These are phyloP conservation scores for Cunninghamia lanceolata DNA, from an alignment of 75 land plant genomes.

Conservation along the genomic window DNA sequence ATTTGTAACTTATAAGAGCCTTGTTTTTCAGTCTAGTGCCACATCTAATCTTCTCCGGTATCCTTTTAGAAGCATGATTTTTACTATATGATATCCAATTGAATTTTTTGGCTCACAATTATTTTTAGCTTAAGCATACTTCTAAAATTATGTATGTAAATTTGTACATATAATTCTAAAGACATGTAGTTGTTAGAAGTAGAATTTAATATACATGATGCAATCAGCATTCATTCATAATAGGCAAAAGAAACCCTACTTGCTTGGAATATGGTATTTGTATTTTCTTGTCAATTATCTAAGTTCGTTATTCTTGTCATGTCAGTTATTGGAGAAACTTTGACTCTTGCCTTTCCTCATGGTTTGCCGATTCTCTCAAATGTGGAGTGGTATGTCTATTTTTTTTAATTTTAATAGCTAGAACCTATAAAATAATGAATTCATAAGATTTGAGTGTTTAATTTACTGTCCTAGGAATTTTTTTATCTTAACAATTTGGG, in stretches of 20 bases:
- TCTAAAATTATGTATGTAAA: not conserved
- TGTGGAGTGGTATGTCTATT: conserved; percentile 53
- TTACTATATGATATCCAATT: not conserved
- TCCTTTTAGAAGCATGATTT: not conserved
- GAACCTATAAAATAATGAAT: not conserved
- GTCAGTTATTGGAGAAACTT: conserved; percentile 67
- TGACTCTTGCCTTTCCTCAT: conserved; percentile 39
- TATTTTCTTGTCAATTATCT: not conserved
- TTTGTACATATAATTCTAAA: not conserved
- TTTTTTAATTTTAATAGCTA: not conserved
- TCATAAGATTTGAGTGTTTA: not conserved
- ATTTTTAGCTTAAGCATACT: not conserved
- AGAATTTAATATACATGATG: not conserved
- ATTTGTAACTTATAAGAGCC: not conserved
- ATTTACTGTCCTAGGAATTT: not conserved
- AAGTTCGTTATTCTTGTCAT: not conserved
- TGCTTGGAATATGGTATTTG: not conserved
- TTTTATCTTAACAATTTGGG: not conserved
- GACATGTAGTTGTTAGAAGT: not conserved
- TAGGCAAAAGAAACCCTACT: not conserved
- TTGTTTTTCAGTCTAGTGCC: not conserved
- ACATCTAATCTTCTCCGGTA: not conserved
- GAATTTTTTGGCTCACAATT: not conserved
- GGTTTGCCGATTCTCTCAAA: conserved; percentile 49
- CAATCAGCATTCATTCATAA: not conserved